Base-by-base conservation (phyloP, 148 eudicot species). In the Camellia sinensis region DNA sequence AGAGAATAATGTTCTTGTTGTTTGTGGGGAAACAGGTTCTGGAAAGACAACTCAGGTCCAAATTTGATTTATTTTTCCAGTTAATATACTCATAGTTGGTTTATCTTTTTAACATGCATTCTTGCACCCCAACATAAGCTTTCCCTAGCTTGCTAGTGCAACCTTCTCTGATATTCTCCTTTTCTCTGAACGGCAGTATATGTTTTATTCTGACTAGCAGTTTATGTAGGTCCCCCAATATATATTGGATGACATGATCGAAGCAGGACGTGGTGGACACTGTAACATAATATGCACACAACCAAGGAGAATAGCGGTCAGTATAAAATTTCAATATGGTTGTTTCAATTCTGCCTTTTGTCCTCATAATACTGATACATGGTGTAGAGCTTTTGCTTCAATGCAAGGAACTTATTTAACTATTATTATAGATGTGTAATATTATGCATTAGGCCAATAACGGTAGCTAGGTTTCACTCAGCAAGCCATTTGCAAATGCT, bases 11-110 rank as follows among this genome's bases (percentile, higher is more conserved):
- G 97, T 95, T 80, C 84, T 93, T 81, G 97, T 93, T 87, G 90
- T 92, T 81, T 95, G 93, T 80, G 97, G 99, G 61, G 99, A 95
- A 87, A 95, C 97, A 73, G 99, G 99, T 81, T 95, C 94, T 79
- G 97, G 98, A 75, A 95, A 95, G 93, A 95, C 99, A 50, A 95
- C 99, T 57, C 99, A 95, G 99, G 99, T 95, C 73, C 79, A 43
- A 77, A 66, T 57, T 73, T 65, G 4, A 46, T 59, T 5, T 43
- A 41, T 41, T 68, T 80, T 79, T 12, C 21, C 56, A 73, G 15
- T 53, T 67, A 43, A 46, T 61, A 67, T 12, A 11, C 43, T 80
- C 54, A 44, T 44, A 21, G 37, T 29, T 52, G 12, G 8, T 5
- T 63, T 56, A 15, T 45, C 18, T 3, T 11, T 21, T 11, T 67